These are phyloP conservation scores for Lyophyllum atratum DNA, from an alignment of 768 basidiomycete genomes.

Conservation along the genomic window DNA sequence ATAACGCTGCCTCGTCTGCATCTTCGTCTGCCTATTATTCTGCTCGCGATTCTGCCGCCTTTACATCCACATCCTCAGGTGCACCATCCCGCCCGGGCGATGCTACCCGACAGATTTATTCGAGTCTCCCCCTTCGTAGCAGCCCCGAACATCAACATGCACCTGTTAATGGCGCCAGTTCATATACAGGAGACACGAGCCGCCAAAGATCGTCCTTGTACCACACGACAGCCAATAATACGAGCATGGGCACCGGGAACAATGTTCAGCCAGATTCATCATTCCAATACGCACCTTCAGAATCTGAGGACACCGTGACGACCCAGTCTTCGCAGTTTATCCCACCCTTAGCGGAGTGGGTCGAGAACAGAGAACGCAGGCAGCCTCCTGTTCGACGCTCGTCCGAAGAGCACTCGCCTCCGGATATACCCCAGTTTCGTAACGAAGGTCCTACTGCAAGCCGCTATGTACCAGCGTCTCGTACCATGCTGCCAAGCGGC, in stretches of 20 bases:
- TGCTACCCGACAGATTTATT: conserved; percentile 11
- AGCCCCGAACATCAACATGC: conserved; percentile 21
- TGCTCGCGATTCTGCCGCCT: conserved; percentile 6
- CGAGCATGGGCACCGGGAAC: background rate
- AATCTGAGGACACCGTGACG: conserved; percentile 5
- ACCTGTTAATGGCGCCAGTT: background rate
- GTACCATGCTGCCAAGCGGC: conserved; percentile 14
- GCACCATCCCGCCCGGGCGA: background rate
- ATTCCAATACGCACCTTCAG: background rate
- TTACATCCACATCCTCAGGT: background rate
- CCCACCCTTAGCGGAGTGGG: conserved; percentile 5
- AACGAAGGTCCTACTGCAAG: conserved; percentile 12
- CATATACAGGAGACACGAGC: background rate
- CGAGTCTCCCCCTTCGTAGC: conserved; percentile 18
- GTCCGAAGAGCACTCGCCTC: conserved; percentile 3
- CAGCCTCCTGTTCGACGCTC: conserved; percentile 4
- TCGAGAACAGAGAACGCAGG: background rate
- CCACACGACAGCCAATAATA: conserved; percentile 1
- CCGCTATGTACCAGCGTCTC: conserved; percentile 22
- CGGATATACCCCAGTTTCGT: conserved; percentile 15
- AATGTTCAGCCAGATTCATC: background rate
- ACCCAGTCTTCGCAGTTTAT: conserved; percentile 11
- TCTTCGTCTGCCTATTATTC: conserved; percentile 28
- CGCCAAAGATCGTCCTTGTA: conserved; percentile 3
- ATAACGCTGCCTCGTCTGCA: conserved; percentile 41